phyloP scores from a whole-genome alignment of 1,284 basidiomycete genomes.

The Takashimella tepidaria region DNA sequence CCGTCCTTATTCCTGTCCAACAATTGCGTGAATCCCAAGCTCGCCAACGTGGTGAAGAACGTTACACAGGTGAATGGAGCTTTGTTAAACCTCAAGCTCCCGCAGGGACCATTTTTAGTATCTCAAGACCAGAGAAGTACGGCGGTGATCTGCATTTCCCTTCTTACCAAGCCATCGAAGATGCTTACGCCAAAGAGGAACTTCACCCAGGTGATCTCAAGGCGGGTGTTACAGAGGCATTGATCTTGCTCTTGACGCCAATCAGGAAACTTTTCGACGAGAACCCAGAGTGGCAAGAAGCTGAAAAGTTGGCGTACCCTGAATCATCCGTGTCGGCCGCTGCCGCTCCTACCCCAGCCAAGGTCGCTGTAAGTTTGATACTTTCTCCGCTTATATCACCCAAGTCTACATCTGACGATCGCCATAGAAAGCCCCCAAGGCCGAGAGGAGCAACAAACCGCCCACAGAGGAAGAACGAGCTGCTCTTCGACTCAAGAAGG shows the following conservation, averaged over 20 bases:
- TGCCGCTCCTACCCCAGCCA: conserved; percentile 18
- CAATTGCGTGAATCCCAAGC: conserved; percentile 61
- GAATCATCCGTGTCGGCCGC: conserved; percentile 50
- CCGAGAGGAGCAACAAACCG: conserved; percentile 23
- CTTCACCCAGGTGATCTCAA: conserved; percentile 92
- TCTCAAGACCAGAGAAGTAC: conserved; percentile 70
- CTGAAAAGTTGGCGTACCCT: conserved; percentile 80
- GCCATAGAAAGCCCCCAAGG: conserved; percentile 24
- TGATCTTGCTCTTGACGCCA: conserved; percentile 73
- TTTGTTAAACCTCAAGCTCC: conserved; percentile 67
- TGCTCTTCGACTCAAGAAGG: conserved; percentile 36
- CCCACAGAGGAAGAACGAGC: conserved; percentile 46
- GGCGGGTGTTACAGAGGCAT: conserved; percentile 67
- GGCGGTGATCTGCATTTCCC: conserved; percentile 79
- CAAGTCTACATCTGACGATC: no score
- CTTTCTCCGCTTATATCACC: no score
- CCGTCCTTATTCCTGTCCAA: conserved; percentile 86
- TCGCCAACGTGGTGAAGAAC: conserved; percentile 29
- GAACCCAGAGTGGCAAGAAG: conserved; percentile 73
- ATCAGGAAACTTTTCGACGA: conserved; percentile 71
- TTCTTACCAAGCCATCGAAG: conserved; percentile 62
- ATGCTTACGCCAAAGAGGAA: conserved; percentile 70
- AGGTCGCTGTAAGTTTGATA: no score
- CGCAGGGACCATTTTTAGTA: conserved; percentile 73
- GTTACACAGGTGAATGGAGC: conserved; percentile 47